Conservation (phyloP, 495 filamentous ascomycete species). For the Antarctomyces pellizariae region DNA sequence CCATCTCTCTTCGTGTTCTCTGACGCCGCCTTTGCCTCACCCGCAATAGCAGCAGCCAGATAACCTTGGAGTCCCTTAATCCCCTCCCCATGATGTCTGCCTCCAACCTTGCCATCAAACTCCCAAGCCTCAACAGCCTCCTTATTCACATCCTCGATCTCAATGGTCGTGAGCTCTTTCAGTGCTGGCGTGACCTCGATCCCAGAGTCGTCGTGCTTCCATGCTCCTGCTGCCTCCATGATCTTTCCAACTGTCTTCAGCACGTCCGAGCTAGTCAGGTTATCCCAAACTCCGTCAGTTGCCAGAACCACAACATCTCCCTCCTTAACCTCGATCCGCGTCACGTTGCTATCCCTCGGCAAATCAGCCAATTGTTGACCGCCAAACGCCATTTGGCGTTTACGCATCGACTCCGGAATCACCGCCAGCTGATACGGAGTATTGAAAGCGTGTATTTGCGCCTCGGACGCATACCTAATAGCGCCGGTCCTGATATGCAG, state of each 20-base stretch:
- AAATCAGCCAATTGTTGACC: conserved; percentile 58
- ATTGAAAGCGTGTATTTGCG: conserved; percentile 94
- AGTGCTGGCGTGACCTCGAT: conserved; percentile 34
- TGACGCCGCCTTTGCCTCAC: conserved; percentile 67
- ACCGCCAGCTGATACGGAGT: conserved; percentile 88
- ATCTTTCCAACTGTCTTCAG: conserved; percentile 50
- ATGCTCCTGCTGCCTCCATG: conserved; percentile 53
- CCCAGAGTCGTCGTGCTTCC: conserved; percentile 34
- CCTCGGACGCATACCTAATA: conserved; percentile 55
- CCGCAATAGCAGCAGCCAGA: conserved; percentile 54
- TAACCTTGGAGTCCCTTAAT: conserved; percentile 39
- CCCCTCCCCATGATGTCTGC: conserved; percentile 6
- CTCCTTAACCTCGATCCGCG: conserved; percentile 50
- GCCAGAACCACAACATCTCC: conserved; percentile 83
- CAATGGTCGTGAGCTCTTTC: conserved; percentile 23
- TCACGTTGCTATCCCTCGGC: conserved; percentile 64
- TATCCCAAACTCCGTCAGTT: conserved; percentile 92
- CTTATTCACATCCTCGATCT: too few relatives aligned
- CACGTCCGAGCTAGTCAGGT: conserved; percentile 74
- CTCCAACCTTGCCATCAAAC: conserved; percentile 6
- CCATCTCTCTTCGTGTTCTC: conserved; percentile 55
- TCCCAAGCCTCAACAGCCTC: conserved; percentile 3
- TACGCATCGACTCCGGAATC: conserved; percentile 54
- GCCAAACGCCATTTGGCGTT: conserved; percentile 56
- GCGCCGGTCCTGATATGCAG: conserved; percentile 63